Base-by-base conservation (phyloP, 1,284 basidiomycete species). In the Sanghuangporus sanghuang region DNA sequence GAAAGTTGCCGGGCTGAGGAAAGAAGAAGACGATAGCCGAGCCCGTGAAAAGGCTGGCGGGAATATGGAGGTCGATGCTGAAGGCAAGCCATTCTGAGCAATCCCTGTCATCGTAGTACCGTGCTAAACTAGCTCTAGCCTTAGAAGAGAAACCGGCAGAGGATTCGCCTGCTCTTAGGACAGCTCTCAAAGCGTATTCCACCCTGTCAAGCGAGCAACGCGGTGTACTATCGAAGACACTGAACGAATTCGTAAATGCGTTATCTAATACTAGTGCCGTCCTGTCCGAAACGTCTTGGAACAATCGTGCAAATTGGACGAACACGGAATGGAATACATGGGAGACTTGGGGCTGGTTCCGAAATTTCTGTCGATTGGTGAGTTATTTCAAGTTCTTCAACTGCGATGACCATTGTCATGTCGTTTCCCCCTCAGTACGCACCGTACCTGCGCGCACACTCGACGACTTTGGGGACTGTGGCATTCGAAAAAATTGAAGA, bases 331-430 rank as follows among this genome's bases (percentile, higher is more conserved):
- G 93, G 92, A 81, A 82, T 70, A 78, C 82, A 3, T 93, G 91
- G 91, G 87, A 90, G 75, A 89, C 88, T 0, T 92, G 90, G 87
- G 86, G 89, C 5, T 94, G 92, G 92, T 93, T 90, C 70, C 79
- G 89, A 64, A 90, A 95, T 69, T 93, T 93, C 77, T 90, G 89
- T 73, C 79, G 92, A 71, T 80, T 77, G 72, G 92, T 94, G 65
- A 70, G 88, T 80, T 53, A 12, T 66, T 57, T 21, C 53, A 35
- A 35, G 61, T 54, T 50, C 58, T 56, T 59, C 46, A 21, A 38
- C 52, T 11, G 58, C 32, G 21, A 14, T 46, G 54, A 42, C 66
- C 23, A 62, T 39, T 9, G 56, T 64, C 1, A 62, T 64, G 40
- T 48, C 64, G 38, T 50, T 12, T 48, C 9, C 58, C 11, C 58